These are phyloP conservation scores for Eragrostis tef DNA, from an alignment of 202 grass and related monocot genomes.

Conservation along the genomic window DNA sequence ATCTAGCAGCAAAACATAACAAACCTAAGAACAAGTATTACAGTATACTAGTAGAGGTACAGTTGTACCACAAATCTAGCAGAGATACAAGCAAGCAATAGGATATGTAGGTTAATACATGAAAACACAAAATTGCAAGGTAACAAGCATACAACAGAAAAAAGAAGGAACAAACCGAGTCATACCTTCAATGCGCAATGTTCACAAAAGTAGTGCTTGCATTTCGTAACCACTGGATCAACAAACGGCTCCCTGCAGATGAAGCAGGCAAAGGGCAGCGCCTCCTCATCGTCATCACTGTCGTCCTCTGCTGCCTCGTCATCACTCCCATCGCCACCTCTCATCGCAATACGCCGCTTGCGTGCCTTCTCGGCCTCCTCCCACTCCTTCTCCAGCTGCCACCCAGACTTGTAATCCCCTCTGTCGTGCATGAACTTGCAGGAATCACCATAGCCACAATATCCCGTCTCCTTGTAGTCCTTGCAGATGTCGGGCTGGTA, in stretches of 20 bases:
- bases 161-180: background rate
- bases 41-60: background rate
- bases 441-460: slow-evolving; percentile 87
- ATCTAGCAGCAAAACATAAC: background rate
- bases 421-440: slow-evolving; percentile 99
- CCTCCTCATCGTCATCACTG: slow-evolving; percentile 58
- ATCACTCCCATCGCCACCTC: slow-evolving; percentile 54
- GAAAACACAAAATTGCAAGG: slow-evolving; percentile 12
- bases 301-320: slow-evolving; percentile 48
- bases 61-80: background rate
- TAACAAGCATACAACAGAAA: slow-evolving; percentile 17
- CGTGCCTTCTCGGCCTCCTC: slow-evolving; percentile 75
- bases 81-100: background rate
- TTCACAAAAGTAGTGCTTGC: slow-evolving; percentile 95
- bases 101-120: background rate
- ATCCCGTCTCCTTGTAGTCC: slow-evolving; percentile 98
- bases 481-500: slow-evolving; percentile 98
- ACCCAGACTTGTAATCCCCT: slow-evolving; percentile 95
- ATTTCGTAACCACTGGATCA: slow-evolving; percentile 89
- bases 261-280: slow-evolving; percentile 87
- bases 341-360: slow-evolving; percentile 64
- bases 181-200: slow-evolving; percentile 93
- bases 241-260: slow-evolving; percentile 82
- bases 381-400: slow-evolving; percentile 92
- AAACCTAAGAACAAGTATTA: background rate